Percentiles rank a stretch among this genome's conserved stretches.
Conservation (phyloP, 169 alveolate genomes). For the Plasmodium sp. region DNA sequence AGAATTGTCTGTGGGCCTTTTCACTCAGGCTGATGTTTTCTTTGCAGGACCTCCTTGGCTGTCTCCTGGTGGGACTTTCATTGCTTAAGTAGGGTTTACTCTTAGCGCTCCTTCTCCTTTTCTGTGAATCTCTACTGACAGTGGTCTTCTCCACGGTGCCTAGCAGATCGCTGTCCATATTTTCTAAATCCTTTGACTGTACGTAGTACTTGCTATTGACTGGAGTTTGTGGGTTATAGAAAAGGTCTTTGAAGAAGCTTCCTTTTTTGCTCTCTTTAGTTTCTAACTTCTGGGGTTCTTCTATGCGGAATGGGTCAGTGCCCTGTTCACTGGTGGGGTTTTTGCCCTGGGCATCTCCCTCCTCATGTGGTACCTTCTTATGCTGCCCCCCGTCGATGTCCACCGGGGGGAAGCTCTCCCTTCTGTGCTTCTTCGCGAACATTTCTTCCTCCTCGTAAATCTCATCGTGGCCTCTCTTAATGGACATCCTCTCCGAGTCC, state of each 20-base stretch:
- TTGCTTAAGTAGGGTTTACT: conserved; percentile 23
- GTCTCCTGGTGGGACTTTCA: conserved; percentile 68
- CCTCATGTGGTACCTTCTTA: background rate
- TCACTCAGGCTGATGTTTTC: conserved; percentile 46
- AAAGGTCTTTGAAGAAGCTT: conserved; percentile 9
- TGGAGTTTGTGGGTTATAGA: background rate
- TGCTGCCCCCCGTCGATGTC: background rate
- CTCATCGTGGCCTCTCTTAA: conserved; percentile 42
- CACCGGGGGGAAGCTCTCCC: background rate
- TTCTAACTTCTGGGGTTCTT: background rate
- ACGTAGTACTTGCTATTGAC: background rate
- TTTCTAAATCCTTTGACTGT: conserved; percentile 2
- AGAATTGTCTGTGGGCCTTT: conserved; percentile 19
- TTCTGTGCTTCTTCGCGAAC: conserved; percentile 19
- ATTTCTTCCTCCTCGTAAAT: background rate
- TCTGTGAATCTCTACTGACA: background rate
- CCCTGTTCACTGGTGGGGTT: background rate
- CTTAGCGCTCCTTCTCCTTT: conserved; percentile 32
- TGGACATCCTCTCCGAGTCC: conserved; percentile 1
- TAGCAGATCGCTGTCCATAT: background rate
- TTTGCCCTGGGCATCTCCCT: too few species aligned
- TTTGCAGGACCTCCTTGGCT: conserved; percentile 70
- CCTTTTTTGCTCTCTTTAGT: background rate
- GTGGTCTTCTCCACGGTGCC: background rate
- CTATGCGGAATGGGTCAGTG: background rate